Evolutionary conservation across 257 asterid species (phyloP).

Genomic region (Fraxinus pennsylvanica): DNA sequence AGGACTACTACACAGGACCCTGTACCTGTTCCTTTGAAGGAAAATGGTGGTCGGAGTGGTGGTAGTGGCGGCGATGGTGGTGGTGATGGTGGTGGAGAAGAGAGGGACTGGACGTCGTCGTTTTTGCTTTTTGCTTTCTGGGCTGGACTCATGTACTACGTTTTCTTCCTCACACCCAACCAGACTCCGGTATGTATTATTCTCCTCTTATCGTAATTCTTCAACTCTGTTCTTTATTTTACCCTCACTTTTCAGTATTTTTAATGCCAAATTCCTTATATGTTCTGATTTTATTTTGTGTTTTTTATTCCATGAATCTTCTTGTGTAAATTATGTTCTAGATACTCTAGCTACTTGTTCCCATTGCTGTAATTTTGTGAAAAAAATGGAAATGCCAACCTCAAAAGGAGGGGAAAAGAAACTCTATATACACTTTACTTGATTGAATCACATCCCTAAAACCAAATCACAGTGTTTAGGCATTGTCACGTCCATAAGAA

Average conservation of each 20-base stretch:
- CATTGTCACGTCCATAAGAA: neutral
- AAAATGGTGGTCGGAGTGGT: conserved; percentile 32
- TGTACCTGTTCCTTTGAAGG: conserved; percentile 27
- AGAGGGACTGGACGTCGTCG: conserved; percentile 90
- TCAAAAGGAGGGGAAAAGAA: neutral
- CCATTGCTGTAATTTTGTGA: neutral
- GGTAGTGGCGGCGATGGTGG: conserved; percentile 25
- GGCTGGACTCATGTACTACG: conserved; percentile 81
- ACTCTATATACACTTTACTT: neutral
- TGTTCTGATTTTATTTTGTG: neutral
- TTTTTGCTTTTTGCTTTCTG: conserved; percentile 70
- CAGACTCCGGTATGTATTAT: conserved; percentile 76
- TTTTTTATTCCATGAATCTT: neutral
- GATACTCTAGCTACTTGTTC: neutral
- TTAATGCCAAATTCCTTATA: neutral
- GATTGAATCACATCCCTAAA: neutral
- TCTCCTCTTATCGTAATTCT: neutral
- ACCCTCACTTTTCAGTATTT: neutral
- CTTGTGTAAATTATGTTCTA: neutral
- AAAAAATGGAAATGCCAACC: neutral
- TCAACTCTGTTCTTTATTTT: neutral
- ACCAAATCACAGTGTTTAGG: neutral
- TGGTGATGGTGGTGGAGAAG: conserved; percentile 49
- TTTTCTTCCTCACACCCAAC: conserved; percentile 71
- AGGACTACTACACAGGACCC: conserved; percentile 52